A percentile compares a stretch with the other conserved stretches of the same genome.
Conservation (phyloP, 2,329 filamentous ascomycete species). For the Aspergillaceae sp. region DNA sequence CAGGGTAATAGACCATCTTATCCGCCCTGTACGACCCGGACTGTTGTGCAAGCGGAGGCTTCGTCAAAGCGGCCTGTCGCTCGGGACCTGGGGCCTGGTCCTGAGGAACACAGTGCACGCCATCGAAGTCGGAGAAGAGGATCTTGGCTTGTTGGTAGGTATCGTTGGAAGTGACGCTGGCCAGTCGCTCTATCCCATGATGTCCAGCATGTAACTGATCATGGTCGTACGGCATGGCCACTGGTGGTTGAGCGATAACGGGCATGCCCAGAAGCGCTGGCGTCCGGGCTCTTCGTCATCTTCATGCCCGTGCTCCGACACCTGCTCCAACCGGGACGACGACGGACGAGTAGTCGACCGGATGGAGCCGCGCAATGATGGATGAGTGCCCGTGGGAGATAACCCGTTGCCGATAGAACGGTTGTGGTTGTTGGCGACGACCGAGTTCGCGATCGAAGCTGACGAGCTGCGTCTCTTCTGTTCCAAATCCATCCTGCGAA, state of each 20-base stretch:
- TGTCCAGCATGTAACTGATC: constrained; percentile 3
- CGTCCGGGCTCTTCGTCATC: constrained; percentile 5
- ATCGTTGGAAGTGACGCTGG: constrained; percentile 36
- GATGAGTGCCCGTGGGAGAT: constrained; percentile 9
- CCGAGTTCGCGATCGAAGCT: constrained; percentile 14
- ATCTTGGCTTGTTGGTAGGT: constrained; percentile 38
- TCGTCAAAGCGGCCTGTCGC: constrained; percentile 30
- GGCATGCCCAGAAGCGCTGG: not conserved
- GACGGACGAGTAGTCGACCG: constrained; percentile 30
- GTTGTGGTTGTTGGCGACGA: constrained; percentile 31
- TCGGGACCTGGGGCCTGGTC: constrained; percentile 15
- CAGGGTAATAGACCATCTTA: constrained; percentile 89
- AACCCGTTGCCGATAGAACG: no score
- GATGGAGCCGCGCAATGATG: constrained; percentile 34
- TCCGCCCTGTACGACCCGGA: constrained; percentile 46
- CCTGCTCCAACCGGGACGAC: constrained; percentile 30
- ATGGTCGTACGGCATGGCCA: constrained; percentile 1
- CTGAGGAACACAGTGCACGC: constrained; percentile 37
- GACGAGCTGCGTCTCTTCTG: constrained; percentile 36
- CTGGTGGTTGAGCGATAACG: constrained; percentile 1
- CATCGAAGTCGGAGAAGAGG: constrained; percentile 43
- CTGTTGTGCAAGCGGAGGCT: constrained; percentile 33
- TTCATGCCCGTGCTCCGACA: constrained; percentile 34
- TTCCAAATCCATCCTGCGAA: constrained; percentile 39
- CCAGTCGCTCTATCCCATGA: constrained; percentile 23